Conservation (phyloP, 2,329 filamentous ascomycete genomes). For the Orbilia brochopaga region DNA sequence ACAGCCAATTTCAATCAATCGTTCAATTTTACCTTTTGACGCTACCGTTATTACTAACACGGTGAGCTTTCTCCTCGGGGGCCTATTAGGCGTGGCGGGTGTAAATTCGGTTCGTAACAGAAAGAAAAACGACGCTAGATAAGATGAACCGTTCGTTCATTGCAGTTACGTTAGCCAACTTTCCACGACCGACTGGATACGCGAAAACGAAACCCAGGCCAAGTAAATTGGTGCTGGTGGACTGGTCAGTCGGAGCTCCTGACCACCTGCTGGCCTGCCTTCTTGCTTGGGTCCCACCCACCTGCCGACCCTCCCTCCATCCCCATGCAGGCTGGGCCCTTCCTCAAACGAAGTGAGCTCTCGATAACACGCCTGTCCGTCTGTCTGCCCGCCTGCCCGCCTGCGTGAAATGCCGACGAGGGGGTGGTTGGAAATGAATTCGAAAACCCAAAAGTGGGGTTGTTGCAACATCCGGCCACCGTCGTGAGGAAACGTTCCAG, state of each 20-base stretch:
- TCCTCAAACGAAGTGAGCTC: constrained; percentile 50
- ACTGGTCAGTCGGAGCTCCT: constrained; percentile 31
- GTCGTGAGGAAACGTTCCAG: constrained; percentile 1
- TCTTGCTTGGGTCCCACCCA: constrained; percentile 27
- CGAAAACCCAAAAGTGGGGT: constrained; percentile 37
- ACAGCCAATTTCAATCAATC: constrained; percentile 5
- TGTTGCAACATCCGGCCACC: constrained; percentile 45
- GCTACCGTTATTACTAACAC: not conserved
- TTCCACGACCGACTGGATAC: constrained; percentile 39
- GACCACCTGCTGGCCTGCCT: constrained; percentile 22
- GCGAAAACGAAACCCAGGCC: not conserved
- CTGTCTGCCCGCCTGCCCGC: too few species aligned
- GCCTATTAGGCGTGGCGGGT: constrained; percentile 6
- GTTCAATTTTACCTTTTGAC: not conserved
- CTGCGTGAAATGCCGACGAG: constrained; percentile 29
- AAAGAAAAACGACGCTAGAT: constrained; percentile 42
- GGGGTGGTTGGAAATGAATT: too few species aligned
- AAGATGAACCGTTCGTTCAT: constrained; percentile 43
- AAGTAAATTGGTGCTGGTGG: constrained; percentile 29
- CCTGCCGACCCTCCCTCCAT: too few species aligned
- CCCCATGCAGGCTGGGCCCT: constrained; percentile 47
- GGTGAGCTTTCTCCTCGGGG: too few species aligned
- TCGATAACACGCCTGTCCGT: constrained; percentile 31
- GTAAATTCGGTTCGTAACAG: constrained; percentile 42
- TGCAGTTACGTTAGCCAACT: constrained; percentile 13